These are phyloP conservation scores for Penicillium sp. DNA, from an alignment of 2,329 filamentous ascomycete genomes.

Conservation along the genomic window DNA sequence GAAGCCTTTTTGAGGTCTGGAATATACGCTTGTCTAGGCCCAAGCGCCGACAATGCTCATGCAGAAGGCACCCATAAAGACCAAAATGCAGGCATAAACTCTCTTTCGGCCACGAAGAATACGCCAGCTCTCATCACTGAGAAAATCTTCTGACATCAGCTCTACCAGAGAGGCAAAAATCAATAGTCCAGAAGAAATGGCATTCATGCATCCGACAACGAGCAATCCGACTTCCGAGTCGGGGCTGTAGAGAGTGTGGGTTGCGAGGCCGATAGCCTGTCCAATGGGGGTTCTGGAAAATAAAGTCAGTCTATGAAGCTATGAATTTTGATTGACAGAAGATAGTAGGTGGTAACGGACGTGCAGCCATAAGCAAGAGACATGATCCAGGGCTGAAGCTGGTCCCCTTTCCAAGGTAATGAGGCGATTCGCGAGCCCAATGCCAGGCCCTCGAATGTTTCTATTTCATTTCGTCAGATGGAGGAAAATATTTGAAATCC, in stretches of 20 bases:
- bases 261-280: constrained; percentile 76
- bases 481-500: background rate
- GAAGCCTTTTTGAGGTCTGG: too few species aligned
- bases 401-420: constrained; percentile 34
- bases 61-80: constrained; percentile 66
- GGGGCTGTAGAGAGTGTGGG: constrained; percentile 76
- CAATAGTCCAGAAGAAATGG: constrained; percentile 75
- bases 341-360: constrained; percentile 26
- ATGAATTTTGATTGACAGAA: too few species aligned
- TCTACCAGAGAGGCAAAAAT: constrained; percentile 79
- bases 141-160: constrained; percentile 76
- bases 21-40: constrained; percentile 44
- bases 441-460: constrained; percentile 42
- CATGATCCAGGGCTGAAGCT: constrained; percentile 67
- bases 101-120: constrained; percentile 65
- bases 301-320: constrained; percentile 5
- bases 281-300: constrained; percentile 69
- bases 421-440: constrained; percentile 39
- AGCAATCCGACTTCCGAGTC: constrained; percentile 72
- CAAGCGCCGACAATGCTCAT: constrained; percentile 77
- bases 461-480: constrained; percentile 17
- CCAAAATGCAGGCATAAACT: constrained; percentile 65
- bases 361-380: constrained; percentile 72
- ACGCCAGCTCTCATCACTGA: constrained; percentile 75
- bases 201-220: constrained; percentile 82